Percentiles rank a stretch among this genome's conserved stretches.
Evolutionary conservation across 2,329 filamentous ascomycete genomes (phyloP).

Genomic region (Capronia epimyces): DNA sequence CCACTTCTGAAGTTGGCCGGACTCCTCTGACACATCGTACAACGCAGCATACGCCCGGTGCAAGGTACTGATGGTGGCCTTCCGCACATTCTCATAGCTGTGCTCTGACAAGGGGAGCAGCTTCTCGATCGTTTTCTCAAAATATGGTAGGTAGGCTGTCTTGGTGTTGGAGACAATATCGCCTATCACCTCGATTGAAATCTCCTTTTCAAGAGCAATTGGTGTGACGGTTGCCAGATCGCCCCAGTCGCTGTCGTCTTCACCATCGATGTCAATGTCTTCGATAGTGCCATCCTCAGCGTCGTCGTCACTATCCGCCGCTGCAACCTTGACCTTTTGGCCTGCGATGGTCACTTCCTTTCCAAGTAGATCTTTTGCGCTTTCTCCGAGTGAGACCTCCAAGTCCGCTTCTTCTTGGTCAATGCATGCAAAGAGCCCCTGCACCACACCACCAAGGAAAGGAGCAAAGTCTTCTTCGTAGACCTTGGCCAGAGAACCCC

Average conservation of each 20-base stretch:
- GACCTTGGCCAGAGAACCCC: slow-evolving; percentile 90
- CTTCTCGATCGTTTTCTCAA: slow-evolving; percentile 80
- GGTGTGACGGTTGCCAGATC: slow-evolving; percentile 79
- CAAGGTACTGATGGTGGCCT: slow-evolving; percentile 82
- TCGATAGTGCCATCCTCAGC: slow-evolving; percentile 52
- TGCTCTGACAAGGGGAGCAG: slow-evolving; percentile 79
- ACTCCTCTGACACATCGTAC: slow-evolving; percentile 79
- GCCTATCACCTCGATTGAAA: slow-evolving; percentile 88
- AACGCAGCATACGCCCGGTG: slow-evolving; percentile 92
- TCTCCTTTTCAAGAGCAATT: slow-evolving; percentile 92
- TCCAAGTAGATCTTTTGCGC: slow-evolving; percentile 67
- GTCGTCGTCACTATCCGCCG: slow-evolving; percentile 52
- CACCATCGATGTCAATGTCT: slow-evolving; percentile 59
- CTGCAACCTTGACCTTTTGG: slow-evolving; percentile 78
- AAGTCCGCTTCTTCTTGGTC: slow-evolving; percentile 82
- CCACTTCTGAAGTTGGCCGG: slow-evolving; percentile 74
- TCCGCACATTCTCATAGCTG: slow-evolving; percentile 86
- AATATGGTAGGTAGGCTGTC: slow-evolving; percentile 72
- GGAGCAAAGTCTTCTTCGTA: slow-evolving; percentile 63
- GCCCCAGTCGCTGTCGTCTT: slow-evolving; percentile 78
- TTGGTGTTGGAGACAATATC: slow-evolving; percentile 87
- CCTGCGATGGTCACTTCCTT: slow-evolving; percentile 72
- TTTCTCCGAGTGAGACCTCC: slow-evolving; percentile 68
- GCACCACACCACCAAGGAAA: slow-evolving; percentile 44
- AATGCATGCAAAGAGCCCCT: slow-evolving; percentile 70